Conservation (phyloP, 2,329 filamentous ascomycete species). For the Elsinoe arachidis region DNA sequence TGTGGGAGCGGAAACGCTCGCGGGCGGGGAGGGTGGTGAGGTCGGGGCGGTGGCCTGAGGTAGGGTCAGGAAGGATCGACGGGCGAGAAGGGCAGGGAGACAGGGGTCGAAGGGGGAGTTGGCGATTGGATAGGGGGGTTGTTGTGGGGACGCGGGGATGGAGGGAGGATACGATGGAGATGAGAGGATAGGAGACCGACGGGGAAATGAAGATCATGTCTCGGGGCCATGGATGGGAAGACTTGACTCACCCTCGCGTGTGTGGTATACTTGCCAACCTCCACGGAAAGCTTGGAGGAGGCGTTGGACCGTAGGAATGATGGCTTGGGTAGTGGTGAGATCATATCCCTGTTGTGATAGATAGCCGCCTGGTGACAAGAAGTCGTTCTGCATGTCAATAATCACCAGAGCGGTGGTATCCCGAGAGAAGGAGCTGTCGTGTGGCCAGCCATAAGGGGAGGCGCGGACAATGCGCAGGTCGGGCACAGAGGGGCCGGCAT, state of each 20-base stretch:
- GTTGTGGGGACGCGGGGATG: no score
- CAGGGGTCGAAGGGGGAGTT: no score
- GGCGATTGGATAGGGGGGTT: no score
- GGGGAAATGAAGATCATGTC: background rate
- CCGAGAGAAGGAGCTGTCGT: conserved; percentile 21
- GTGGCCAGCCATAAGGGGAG: background rate
- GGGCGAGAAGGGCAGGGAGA: no score
- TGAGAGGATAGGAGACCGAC: no score
- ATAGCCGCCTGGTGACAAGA: conserved; percentile 42
- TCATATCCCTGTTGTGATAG: conserved; percentile 41
- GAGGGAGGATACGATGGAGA: no score
- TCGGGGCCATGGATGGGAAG: background rate
- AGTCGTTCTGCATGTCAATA: conserved; percentile 50
- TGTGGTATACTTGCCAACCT: conserved; percentile 22
- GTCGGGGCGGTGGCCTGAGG: conserved; percentile 46
- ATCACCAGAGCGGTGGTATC: conserved; percentile 43
- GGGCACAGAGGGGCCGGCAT: background rate
- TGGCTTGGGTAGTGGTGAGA: conserved; percentile 31
- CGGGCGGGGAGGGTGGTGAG: conserved; percentile 48
- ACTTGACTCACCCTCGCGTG: background rate
- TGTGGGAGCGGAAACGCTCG: conserved; percentile 45
- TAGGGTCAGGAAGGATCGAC: no score
- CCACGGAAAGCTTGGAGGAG: conserved; percentile 39
- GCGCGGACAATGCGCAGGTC: background rate
- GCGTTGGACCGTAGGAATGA: conserved; percentile 36